Evolutionary conservation across 2,329 filamentous ascomycete species (phyloP).

Genomic region (Xylariaceae sp.): DNA sequence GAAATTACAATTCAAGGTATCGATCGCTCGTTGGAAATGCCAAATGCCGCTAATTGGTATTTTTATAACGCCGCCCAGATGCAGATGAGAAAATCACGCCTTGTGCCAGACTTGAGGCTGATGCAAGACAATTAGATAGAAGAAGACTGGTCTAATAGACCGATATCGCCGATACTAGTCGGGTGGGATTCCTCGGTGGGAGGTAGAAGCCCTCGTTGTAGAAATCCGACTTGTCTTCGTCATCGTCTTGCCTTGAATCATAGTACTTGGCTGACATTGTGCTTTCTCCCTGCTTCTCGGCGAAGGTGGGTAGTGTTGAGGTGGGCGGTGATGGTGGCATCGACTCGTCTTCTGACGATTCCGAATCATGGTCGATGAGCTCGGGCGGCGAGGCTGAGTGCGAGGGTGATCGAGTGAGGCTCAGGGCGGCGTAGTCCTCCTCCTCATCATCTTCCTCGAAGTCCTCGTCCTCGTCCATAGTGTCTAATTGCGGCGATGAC

Average conservation of each 20-base stretch:
- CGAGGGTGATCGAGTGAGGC: slow-evolving; percentile 65
- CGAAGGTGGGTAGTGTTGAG: slow-evolving; percentile 54
- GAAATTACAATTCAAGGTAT: slow-evolving; percentile 16
- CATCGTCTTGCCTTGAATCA: slow-evolving; percentile 34
- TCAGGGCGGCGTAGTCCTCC: slow-evolving; percentile 60
- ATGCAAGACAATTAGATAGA: slow-evolving; percentile 28
- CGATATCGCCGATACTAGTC: slow-evolving; percentile 51
- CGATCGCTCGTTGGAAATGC: no score
- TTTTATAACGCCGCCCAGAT: slow-evolving; percentile 33
- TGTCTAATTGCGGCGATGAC: slow-evolving; percentile 30
- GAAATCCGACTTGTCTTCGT: slow-evolving; percentile 35
- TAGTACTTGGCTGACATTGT: slow-evolving; percentile 29
- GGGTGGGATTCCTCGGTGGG: slow-evolving; percentile 45
- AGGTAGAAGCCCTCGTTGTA: slow-evolving; percentile 53
- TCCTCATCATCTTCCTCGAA: slow-evolving; percentile 40
- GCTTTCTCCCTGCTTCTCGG: slow-evolving; percentile 49
- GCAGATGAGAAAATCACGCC: slow-evolving; percentile 28
- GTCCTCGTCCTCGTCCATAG: slow-evolving; percentile 32
- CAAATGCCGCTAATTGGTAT: slow-evolving; percentile 29
- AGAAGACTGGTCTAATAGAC: slow-evolving; percentile 45
- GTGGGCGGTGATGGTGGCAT: slow-evolving; percentile 68
- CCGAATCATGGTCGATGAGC: slow-evolving; percentile 65
- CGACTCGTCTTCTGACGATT: slow-evolving; percentile 67
- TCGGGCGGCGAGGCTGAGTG: slow-evolving; percentile 65
- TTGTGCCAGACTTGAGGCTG: slow-evolving; percentile 10